These are phyloP conservation scores for Stachybotrys elegans DNA, from an alignment of 2,329 filamentous ascomycete genomes.

Conservation along the genomic window DNA sequence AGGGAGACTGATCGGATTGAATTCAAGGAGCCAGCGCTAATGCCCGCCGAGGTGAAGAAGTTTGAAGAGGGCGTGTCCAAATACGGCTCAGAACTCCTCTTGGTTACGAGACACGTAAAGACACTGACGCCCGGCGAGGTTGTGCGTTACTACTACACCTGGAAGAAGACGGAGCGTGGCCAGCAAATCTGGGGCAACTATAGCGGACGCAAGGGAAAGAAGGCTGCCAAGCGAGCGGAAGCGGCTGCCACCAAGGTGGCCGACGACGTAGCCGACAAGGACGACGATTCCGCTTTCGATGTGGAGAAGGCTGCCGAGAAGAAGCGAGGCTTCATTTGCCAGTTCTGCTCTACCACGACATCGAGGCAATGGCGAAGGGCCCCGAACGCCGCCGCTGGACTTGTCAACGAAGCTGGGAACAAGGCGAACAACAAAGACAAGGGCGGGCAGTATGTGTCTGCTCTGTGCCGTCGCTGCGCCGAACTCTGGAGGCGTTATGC, in stretches of 20 bases:
- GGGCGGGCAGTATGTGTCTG: constrained; percentile 66
- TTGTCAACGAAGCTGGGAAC: constrained; percentile 58
- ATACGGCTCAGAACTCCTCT: constrained; percentile 83
- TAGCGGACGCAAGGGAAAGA: constrained; percentile 82
- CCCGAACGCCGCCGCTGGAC: constrained; percentile 68
- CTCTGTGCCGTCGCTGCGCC: constrained; percentile 85
- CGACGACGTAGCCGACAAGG: constrained; percentile 87
- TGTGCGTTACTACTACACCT: constrained; percentile 92
- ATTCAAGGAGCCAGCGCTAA: constrained; percentile 81
- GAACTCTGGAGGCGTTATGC: constrained; percentile 94
- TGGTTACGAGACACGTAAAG: constrained; percentile 80
- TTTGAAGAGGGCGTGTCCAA: constrained; percentile 90
- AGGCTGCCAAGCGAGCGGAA: constrained; percentile 71
- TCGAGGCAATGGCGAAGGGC: constrained; percentile 91
- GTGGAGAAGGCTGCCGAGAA: constrained; percentile 73
- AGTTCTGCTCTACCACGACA: constrained; percentile 76
- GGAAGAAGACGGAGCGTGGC: constrained; percentile 90
- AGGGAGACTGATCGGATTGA: constrained; percentile 62
- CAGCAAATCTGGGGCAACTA: constrained; percentile 87
- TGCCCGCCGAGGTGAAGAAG: constrained; percentile 72
- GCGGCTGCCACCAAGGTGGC: constrained; percentile 70
- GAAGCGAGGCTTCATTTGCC: constrained; percentile 86
- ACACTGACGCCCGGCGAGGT: constrained; percentile 74
- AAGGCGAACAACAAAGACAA: constrained; percentile 68
- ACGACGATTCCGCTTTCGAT: constrained; percentile 95